Evolutionary conservation across 441 rosid species (phyloP), one percentile per base, ranked within the genome.

Genomic region (Brassica balearica): DNA sequence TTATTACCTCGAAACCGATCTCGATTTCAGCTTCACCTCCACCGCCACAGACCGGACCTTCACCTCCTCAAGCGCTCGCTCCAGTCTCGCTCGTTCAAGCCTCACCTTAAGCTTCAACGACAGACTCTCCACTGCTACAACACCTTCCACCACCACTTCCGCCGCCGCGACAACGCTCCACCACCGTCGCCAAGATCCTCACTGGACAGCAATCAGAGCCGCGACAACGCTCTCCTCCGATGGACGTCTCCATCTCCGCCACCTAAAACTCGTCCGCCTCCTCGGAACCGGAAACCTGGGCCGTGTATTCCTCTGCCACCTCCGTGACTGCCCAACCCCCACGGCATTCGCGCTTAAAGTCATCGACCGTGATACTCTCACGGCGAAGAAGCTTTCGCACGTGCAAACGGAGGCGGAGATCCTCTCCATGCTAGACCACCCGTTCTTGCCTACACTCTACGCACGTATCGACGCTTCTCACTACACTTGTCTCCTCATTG

Each of bases 271-370:
- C 48, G 77, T 88, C 19, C 87, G 89, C 48, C 94, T 75, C 43
- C 85, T 90, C 55, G 94, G 94, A 69, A 84, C 87, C 0, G 92
- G 94, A 25, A 80, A 90, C 70, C 88, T 88, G 23, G 94, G 92
- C 36, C 85, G 92, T n/a, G 94, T 90, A n/a, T 90, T 87, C 76
- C 92, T 90, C 34, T 88, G 90, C 65, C 86, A 87, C 68, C 90
- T 90, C 69, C 82, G 88, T 15, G 92, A 88, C 69, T 85, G 84
- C 66, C 86, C 76, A 8, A 69, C 71, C 38, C 69, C 90, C 34
- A 74, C 62, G 41, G 69, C 65, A 3, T 88, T 86, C 69, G 92
- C 94, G 11, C 82, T 90, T 29, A 90, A 90, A 65, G 94, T 90
- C 22, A 86, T 88, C 53, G 94, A 88, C 67, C 84, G 81, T 29